phyloP scores from a whole-genome alignment of 768 basidiomycete genomes.

The Coprinopsis marcescibilis region DNA sequence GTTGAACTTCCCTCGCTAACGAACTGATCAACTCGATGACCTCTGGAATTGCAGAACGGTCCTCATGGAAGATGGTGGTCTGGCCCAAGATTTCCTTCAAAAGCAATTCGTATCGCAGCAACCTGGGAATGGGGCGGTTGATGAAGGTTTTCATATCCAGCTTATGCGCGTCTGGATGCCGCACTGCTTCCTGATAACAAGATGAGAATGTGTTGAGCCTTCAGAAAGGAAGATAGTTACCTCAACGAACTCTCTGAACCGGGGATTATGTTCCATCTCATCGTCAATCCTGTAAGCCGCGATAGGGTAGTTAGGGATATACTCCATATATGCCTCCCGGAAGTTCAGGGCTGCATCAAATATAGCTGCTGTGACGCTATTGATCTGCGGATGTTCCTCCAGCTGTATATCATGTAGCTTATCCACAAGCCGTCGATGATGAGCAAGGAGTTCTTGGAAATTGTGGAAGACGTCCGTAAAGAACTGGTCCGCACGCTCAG shows the following conservation, averaged over 20 bases:
- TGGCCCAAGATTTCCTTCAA: slow-evolving; percentile 76
- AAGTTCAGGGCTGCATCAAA: slow-evolving; percentile 90
- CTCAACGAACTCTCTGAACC: slow-evolving; percentile 77
- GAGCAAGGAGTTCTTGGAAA: slow-evolving; percentile 63
- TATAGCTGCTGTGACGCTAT: slow-evolving; percentile 75
- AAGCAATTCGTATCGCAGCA: slow-evolving; percentile 83
- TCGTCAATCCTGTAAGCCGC: slow-evolving; percentile 85
- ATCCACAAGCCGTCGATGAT: slow-evolving; percentile 73
- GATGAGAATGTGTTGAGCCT: background rate
- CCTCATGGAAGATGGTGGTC: slow-evolving; percentile 70
- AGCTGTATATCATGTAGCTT: slow-evolving; percentile 82
- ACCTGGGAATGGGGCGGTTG: slow-evolving; percentile 82
- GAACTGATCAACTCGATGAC: slow-evolving; percentile 84
- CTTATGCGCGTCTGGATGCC: slow-evolving; percentile 73
- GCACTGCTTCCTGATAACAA: slow-evolving; percentile 30
- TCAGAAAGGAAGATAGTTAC: slow-evolving; percentile 30
- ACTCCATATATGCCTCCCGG: slow-evolving; percentile 88
- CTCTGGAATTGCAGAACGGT: slow-evolving; percentile 74
- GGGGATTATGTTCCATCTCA: slow-evolving; percentile 73
- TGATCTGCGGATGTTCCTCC: slow-evolving; percentile 78
- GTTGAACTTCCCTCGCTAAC: slow-evolving; percentile 82
- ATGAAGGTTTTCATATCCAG: slow-evolving; percentile 91
- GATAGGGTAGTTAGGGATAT: slow-evolving; percentile 88
- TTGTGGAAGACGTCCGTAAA: slow-evolving; percentile 89
- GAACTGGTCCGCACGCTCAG: slow-evolving; percentile 67